These are phyloP conservation scores for Phanerochaete carnosa DNA, from an alignment of 768 basidiomycete species.

Conservation along the genomic window DNA sequence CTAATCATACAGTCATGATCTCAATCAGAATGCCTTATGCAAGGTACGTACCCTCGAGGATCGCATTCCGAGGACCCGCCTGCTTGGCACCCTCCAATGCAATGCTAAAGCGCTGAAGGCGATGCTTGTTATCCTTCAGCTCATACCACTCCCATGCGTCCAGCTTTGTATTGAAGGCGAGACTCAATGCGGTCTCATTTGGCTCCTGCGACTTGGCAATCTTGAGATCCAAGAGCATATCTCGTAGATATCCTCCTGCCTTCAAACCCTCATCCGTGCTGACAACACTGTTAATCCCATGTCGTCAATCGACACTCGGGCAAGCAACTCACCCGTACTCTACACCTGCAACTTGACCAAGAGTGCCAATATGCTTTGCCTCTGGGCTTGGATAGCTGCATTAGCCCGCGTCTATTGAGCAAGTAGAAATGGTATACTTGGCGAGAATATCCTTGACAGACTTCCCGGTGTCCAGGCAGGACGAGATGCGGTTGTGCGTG, in stretches of 20 bases:
- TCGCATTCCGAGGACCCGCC: neutral
- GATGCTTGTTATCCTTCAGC: slow-evolving; percentile 10
- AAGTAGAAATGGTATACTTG: slow-evolving; percentile 23
- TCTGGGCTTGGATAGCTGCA: slow-evolving; percentile 1
- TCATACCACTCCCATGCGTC: slow-evolving; percentile 9
- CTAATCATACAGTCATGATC: neutral
- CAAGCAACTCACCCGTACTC: slow-evolving; percentile 18
- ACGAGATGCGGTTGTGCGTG: too few species aligned
- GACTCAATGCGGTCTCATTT: slow-evolving; percentile 13
- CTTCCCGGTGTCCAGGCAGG: too few species aligned
- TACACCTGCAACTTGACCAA: neutral
- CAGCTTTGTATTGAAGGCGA: slow-evolving; percentile 2
- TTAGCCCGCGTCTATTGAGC: slow-evolving; percentile 18
- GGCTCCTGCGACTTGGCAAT: slow-evolving; percentile 17
- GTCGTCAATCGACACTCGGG: neutral
- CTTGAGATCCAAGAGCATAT: slow-evolving; percentile 19
- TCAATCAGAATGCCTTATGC: neutral
- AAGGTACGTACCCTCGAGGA: neutral
- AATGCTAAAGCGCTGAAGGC: neutral
- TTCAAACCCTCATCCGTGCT: slow-evolving; percentile 19
- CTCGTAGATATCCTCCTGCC: slow-evolving; percentile 14
- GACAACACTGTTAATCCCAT: neutral
- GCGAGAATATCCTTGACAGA: slow-evolving; percentile 28
- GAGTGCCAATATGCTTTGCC: slow-evolving; percentile 6
- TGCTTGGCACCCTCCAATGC: slow-evolving; percentile 1